These are phyloP conservation scores for Zelopaecilomyces penicillatus DNA, from an alignment of 2,329 filamentous ascomycete species.

Conservation along the genomic window DNA sequence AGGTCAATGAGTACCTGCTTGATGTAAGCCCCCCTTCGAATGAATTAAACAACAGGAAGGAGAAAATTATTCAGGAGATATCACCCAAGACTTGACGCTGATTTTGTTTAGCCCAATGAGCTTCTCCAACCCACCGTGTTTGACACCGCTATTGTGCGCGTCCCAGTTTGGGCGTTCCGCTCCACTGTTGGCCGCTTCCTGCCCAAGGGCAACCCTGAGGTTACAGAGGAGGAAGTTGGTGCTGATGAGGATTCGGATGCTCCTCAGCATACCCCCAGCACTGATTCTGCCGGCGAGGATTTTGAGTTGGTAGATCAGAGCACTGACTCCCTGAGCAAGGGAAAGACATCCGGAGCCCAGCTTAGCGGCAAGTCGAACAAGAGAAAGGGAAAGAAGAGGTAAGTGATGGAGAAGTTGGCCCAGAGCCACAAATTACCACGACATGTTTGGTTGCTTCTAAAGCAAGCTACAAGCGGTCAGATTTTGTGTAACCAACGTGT, in stretches of 20 bases:
- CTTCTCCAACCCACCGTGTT: constrained; percentile 66
- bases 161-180: constrained; percentile 66
- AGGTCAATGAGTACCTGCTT: constrained; percentile 73
- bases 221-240: constrained; percentile 29
- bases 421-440: no score
- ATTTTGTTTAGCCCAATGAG: constrained; percentile 58
- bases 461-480: no score
- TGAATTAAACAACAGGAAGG: no score
- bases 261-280: constrained; percentile 44
- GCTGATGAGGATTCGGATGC: constrained; percentile 40
- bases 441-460: no score
- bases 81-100: constrained; percentile 12
- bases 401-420: neutral
- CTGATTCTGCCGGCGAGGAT: constrained; percentile 50
- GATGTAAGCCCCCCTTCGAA: constrained; percentile 55
- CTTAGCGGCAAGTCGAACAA: constrained; percentile 40
- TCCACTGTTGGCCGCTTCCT: constrained; percentile 45
- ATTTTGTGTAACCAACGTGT: no score
- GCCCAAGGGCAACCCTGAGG: constrained; percentile 25
- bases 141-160: constrained; percentile 73
- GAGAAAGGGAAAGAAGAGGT: constrained; percentile 34
- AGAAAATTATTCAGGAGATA: no score
- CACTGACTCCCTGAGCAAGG: constrained; percentile 44
- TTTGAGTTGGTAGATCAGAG: constrained; percentile 58
- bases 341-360: constrained; percentile 42